Evolutionary conservation across 2,329 filamentous ascomycete genomes (phyloP), one percentile per base, ranked within the genome.

Genomic region (Colletotrichum sp.): DNA sequence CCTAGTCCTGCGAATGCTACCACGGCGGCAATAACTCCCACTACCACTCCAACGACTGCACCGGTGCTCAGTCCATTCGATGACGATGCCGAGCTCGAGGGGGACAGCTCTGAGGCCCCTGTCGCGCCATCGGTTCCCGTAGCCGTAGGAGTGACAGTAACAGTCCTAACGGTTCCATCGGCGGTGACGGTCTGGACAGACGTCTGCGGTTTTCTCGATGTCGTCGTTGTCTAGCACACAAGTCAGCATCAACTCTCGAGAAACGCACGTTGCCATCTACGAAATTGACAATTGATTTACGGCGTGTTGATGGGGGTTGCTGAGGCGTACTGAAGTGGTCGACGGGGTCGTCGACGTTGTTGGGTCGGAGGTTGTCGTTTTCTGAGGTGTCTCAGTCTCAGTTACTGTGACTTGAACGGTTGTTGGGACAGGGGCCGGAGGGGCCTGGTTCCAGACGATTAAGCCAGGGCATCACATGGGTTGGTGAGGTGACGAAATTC

Each of bases 101-200:
- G 52, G 10, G 28, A 57, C 30, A 68, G 6, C 34, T 77, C 72
- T 3, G 76, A 62, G 8, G 77, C 71, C 21, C 74, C 75, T 8
- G 72, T 66, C n/a, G 77, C 75, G 13, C 44, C 75, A 12, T 77
- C 75, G 81, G 79, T 39, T 81, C 81, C 32, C 7, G 75, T 67
- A 16, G 79, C 77, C 1, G 88, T 88, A 1, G 90, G 89, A 8
- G 85, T 85, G 18, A 90, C 86, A 2, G 89, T 92, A 5, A 93
- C 87, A 2, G 90, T 93, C 73, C 86, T 87, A 26, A 92, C 84
- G 7, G 84, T 87, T 21, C 91, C 90, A 12, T 86, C 88, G 8
- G 87, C 85, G 1, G 90, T 93, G 12, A 93, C 87, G 0, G 91
- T 93, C 79, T 88, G 84, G 4, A 91, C 79, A 1, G 78, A 75